These are phyloP conservation scores for Fusarium sp. DNA, from an alignment of 2,329 filamentous ascomycete species.

Conservation along the genomic window DNA sequence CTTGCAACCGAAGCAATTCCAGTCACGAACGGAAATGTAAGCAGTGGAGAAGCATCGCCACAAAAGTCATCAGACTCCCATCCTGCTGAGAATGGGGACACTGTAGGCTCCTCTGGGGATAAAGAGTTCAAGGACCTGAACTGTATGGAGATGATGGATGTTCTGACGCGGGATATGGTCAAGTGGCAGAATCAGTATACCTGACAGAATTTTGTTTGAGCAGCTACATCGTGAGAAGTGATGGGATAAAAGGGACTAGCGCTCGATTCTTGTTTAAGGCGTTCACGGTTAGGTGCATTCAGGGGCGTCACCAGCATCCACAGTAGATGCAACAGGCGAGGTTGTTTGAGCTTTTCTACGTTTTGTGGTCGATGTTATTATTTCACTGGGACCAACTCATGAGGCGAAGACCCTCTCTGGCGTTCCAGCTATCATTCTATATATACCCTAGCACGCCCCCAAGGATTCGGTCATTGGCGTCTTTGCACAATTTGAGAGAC, in stretches of 20 bases:
- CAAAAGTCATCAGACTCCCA: constrained; percentile 51
- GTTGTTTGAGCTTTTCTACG: constrained; percentile 24
- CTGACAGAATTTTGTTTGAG: constrained; percentile 36
- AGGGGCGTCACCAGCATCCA: constrained; percentile 42
- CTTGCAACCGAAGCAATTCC: constrained; percentile 75
- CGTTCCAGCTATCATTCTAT: constrained; percentile 27
- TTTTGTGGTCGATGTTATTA: constrained; percentile 16
- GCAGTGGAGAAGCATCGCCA: constrained; percentile 57
- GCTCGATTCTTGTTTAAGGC: constrained; percentile 28
- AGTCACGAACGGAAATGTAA: constrained; percentile 55
- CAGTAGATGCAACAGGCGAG: constrained; percentile 32
- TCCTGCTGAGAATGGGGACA: constrained; percentile 43
- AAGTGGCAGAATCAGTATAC: constrained; percentile 85
- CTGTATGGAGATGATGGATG: constrained; percentile 92
- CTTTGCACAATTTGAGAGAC: constrained; percentile 25
- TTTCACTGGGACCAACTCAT: constrained; percentile 18
- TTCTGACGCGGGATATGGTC: constrained; percentile 81
- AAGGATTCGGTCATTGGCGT: constrained; percentile 27
- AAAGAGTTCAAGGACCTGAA: constrained; percentile 80
- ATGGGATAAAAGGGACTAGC: not conserved
- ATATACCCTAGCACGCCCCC: constrained; percentile 36
- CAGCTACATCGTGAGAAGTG: not conserved
- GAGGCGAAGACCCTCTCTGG: constrained; percentile 15
- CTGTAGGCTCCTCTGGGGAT: constrained; percentile 39
- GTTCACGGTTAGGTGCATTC: constrained; percentile 43